Evolutionary conservation across 805 yeast species (phyloP).

Genomic region (Metschnikowia koreensis): DNA sequence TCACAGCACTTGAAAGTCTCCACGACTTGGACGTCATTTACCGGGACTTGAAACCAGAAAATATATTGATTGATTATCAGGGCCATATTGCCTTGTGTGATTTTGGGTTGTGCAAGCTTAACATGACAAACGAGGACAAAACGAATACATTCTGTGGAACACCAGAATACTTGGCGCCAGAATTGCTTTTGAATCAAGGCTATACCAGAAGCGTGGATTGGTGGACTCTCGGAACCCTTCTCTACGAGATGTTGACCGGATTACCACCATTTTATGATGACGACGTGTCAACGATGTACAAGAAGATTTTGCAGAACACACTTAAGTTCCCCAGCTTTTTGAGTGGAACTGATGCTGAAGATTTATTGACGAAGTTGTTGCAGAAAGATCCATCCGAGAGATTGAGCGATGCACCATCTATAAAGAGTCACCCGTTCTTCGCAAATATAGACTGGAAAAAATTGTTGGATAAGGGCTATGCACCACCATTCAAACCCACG

Average conservation of each 20-base stretch:
- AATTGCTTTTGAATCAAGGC: slow-evolving; percentile 84
- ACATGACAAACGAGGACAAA: slow-evolving; percentile 87
- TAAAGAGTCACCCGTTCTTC: slow-evolving; percentile 82
- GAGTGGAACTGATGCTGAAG: slow-evolving; percentile 77
- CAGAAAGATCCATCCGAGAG: slow-evolving; percentile 84
- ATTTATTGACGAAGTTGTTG: slow-evolving; percentile 68
- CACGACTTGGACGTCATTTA: slow-evolving; percentile 92
- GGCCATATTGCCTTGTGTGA: slow-evolving; percentile 98
- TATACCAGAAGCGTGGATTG: slow-evolving; percentile 95
- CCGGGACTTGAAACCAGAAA: slow-evolving; percentile 95
- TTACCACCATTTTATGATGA: slow-evolving; percentile 97
- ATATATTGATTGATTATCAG: slow-evolving; percentile 88
- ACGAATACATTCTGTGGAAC: slow-evolving; percentile 96
- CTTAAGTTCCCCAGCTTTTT: slow-evolving; percentile 84
- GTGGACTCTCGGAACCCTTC: slow-evolving; percentile 95
- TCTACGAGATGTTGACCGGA: slow-evolving; percentile 96
- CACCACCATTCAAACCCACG: slow-evolving; percentile 93
- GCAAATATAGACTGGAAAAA: slow-evolving; percentile 88
- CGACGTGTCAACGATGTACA: slow-evolving; percentile 88
- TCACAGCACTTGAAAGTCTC: slow-evolving; percentile 88
- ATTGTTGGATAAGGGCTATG: slow-evolving; percentile 77
- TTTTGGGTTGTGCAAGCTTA: slow-evolving; percentile 92
- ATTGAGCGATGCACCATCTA: slow-evolving; percentile 79
- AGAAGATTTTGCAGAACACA: slow-evolving; percentile 87
- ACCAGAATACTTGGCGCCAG: slow-evolving; percentile 97